phyloP scores from a whole-genome alignment of 768 basidiomycete genomes.

The Tylopilus rubrobrunneus region DNA sequence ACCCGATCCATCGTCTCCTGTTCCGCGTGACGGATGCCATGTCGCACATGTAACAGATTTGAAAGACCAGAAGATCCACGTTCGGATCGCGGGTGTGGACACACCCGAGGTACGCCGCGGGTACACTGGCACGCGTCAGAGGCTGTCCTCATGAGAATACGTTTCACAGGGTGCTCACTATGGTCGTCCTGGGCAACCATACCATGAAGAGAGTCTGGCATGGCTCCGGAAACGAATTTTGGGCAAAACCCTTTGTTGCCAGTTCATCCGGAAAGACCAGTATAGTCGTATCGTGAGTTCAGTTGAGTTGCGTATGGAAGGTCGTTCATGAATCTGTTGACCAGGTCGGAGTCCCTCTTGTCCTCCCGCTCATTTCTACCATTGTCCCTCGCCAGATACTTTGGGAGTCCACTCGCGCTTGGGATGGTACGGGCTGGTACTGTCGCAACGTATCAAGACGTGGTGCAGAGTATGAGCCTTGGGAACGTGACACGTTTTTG shows the following conservation, averaged over 20 bases:
- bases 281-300: slow-evolving; percentile 73
- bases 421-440: slow-evolving; percentile 82
- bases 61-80: slow-evolving; percentile 76
- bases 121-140: too few relatives aligned
- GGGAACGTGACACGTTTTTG: slow-evolving; percentile 62
- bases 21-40: neutral
- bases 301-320: neutral
- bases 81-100: slow-evolving; percentile 88
- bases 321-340: neutral
- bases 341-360: slow-evolving; percentile 65
- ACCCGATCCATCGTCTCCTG: too few relatives aligned
- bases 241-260: slow-evolving; percentile 63
- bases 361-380: slow-evolving; percentile 52
- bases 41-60: slow-evolving; percentile 44
- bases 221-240: slow-evolving; percentile 63
- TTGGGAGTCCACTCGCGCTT: slow-evolving; percentile 48
- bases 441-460: slow-evolving; percentile 71
- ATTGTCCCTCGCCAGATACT: slow-evolving; percentile 34
- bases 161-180: slow-evolving; percentile 68
- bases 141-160: neutral
- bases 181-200: slow-evolving; percentile 75
- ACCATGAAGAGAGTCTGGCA: slow-evolving; percentile 64
- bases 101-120: slow-evolving; percentile 75
- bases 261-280: slow-evolving; percentile 74
- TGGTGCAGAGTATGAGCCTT: slow-evolving; percentile 75